Percentiles rank a stretch among this genome's conserved stretches.
phyloP scores from a whole-genome alignment of 2,329 filamentous ascomycete species.

The Periconia sp. region DNA sequence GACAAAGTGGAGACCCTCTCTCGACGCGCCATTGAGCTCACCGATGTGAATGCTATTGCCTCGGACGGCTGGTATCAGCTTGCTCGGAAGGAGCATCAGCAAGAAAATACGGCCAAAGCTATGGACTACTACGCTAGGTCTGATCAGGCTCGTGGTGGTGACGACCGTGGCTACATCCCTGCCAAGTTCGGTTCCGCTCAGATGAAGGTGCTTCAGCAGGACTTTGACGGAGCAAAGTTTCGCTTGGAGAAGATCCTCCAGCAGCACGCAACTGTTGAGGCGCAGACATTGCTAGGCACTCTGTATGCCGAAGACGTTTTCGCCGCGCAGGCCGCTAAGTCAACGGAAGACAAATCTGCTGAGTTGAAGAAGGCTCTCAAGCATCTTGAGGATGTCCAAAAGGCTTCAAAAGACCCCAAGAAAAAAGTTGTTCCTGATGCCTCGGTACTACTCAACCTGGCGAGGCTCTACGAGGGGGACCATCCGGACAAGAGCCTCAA shows the following conservation, averaged over 20 bases:
- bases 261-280: constrained; percentile 80
- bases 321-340: constrained; percentile 70
- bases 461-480: constrained; percentile 85
- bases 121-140: constrained; percentile 87
- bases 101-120: constrained; percentile 75
- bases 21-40: constrained; percentile 92
- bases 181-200: constrained; percentile 95
- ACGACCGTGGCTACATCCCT: constrained; percentile 89
- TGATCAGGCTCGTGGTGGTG: constrained; percentile 87
- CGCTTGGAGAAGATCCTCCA: constrained; percentile 93
- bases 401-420: constrained; percentile 91
- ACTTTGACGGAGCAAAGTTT: constrained; percentile 90
- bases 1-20: constrained; percentile 84
- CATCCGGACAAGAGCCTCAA: constrained; percentile 89
- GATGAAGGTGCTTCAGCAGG: constrained; percentile 81
- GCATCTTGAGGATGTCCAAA: constrained; percentile 82
- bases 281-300: constrained; percentile 89
- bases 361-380: constrained; percentile 87
- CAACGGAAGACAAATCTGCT: constrained; percentile 83
- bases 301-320: constrained; percentile 96
- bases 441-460: constrained; percentile 88
- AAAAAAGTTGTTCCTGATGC: constrained; percentile 81
- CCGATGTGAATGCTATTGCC: constrained; percentile 93
- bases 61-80: constrained; percentile 98
- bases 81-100: constrained; percentile 87